A percentile compares a stretch with the other conserved stretches of the same genome.
phyloP scores from a whole-genome alignment of 345 rosid species.

The Carallia pectinifolia region DNA sequence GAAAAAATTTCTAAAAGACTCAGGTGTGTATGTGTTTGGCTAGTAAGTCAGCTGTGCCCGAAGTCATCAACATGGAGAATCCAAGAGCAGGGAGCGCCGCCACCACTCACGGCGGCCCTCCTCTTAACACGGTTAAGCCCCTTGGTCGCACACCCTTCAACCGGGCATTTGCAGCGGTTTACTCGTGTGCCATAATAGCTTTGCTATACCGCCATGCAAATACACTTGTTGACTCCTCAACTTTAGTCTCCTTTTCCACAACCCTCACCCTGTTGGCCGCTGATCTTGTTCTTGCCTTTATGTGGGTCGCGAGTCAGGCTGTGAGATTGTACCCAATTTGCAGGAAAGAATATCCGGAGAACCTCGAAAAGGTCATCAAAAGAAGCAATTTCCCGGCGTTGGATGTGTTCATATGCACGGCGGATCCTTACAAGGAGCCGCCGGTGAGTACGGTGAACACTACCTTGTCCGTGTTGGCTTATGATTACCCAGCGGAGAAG shows the following conservation, averaged over 20 bases:
- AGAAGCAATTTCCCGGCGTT: conserved; percentile 47
- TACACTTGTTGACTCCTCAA: conserved; percentile 34
- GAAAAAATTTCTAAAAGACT: too few relatives aligned
- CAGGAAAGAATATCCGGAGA: conserved; percentile 48
- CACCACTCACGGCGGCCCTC: too few relatives aligned
- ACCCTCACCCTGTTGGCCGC: conserved; percentile 39
- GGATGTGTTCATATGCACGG: conserved; percentile 83
- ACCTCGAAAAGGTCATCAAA: conserved; percentile 27
- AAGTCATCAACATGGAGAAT: too few relatives aligned
- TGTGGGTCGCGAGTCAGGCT: conserved; percentile 46
- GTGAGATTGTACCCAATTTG: conserved; percentile 41
- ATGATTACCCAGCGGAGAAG: conserved; percentile 69
- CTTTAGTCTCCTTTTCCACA: conserved; percentile 14
- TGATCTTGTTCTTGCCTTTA: conserved; percentile 63
- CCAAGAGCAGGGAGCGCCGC: too few relatives aligned
- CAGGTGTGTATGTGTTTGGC: too few relatives aligned
- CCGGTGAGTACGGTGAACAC: conserved; percentile 71
- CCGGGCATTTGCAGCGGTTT: conserved; percentile 47
- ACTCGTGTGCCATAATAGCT: conserved; percentile 49
- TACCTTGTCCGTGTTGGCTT: conserved; percentile 72
- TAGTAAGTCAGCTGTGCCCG: too few relatives aligned
- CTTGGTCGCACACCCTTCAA: conserved; percentile 37
- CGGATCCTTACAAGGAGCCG: conserved; percentile 89
- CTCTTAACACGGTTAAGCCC: conserved; percentile 40
- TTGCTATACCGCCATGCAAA: conserved; percentile 47